Evolutionary conservation across 352 stramenopile species (phyloP).

Genomic region (Pythium biforme): DNA sequence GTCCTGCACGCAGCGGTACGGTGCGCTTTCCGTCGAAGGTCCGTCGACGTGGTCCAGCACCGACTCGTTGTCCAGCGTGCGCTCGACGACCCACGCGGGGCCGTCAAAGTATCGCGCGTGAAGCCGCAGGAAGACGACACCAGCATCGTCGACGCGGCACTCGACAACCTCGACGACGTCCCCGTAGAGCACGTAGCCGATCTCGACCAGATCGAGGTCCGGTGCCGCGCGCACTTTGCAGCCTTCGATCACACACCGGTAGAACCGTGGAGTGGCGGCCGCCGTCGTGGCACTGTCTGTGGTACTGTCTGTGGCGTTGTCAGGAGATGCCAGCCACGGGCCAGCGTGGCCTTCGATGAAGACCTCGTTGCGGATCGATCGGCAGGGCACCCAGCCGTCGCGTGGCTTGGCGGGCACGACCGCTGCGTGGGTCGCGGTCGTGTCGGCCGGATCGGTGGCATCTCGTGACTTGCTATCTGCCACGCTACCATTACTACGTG

Average conservation of each 20-base stretch:
- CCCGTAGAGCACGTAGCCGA: slow-evolving; percentile 74
- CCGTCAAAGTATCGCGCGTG: slow-evolving; percentile 73
- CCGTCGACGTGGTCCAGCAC: slow-evolving; percentile 64
- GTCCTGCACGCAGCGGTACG: slow-evolving; percentile 73
- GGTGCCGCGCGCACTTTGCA: slow-evolving; percentile 59
- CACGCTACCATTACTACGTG: no score
- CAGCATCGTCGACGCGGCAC: slow-evolving; percentile 38
- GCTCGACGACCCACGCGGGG: slow-evolving; percentile 66
- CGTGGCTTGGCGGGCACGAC: slow-evolving; percentile 17
- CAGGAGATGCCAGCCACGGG: slow-evolving; percentile 25
- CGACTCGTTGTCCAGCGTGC: slow-evolving; percentile 74
- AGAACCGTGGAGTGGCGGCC: slow-evolving; percentile 31
- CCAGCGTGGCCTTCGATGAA: slow-evolving; percentile 57
- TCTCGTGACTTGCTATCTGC: no score
- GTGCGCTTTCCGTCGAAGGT: slow-evolving; percentile 30
- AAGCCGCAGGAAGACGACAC: slow-evolving; percentile 62
- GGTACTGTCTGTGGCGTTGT: neutral
- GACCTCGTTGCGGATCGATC: slow-evolving; percentile 75
- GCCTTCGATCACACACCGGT: slow-evolving; percentile 71
- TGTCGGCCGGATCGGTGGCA: no score
- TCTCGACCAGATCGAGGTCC: slow-evolving; percentile 55
- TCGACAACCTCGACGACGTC: slow-evolving; percentile 75
- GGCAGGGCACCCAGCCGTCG: slow-evolving; percentile 63
- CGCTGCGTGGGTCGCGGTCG: neutral
- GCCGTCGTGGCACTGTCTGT: neutral